Conservation (phyloP, 2,329 filamentous ascomycete species). For the Calonectria hawksworthii region DNA sequence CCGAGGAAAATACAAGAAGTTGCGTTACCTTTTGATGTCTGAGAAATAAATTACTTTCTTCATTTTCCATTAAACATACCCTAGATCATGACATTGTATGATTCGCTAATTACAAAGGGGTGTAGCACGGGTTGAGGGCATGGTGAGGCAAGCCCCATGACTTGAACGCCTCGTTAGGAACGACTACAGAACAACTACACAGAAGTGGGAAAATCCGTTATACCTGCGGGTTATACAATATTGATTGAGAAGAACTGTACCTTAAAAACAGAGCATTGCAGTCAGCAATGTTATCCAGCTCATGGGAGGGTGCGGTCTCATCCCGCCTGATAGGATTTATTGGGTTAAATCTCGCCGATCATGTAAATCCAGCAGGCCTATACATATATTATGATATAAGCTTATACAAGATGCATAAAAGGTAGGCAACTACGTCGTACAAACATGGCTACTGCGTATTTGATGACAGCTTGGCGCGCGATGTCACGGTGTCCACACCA, state of each 20-base stretch:
- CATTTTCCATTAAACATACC: no score
- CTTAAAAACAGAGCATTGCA: background rate
- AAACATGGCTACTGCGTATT: background rate
- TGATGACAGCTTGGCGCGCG: background rate
- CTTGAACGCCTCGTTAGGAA: no score
- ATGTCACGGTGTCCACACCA: background rate
- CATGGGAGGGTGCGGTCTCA: background rate
- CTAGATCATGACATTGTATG: no score
- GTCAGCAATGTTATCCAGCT: no score
- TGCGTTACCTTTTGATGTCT: no score
- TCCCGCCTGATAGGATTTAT: background rate
- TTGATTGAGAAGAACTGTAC: no score
- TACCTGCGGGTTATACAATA: no score
- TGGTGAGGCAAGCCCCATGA: no score
- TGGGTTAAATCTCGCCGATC: background rate
- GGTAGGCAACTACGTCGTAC: accelerated
- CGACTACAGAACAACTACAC: no score
- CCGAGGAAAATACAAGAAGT: background rate
- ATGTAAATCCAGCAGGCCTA: background rate
- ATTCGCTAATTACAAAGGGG: background rate
- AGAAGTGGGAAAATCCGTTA: no score
- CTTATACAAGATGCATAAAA: background rate
- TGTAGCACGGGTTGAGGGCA: no score
- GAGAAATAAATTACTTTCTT: background rate
- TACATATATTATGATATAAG: background rate